phyloP scores from a whole-genome alignment of 192 early-diverging fungal genomes.

The Rhizoclosmatium sp. region DNA sequence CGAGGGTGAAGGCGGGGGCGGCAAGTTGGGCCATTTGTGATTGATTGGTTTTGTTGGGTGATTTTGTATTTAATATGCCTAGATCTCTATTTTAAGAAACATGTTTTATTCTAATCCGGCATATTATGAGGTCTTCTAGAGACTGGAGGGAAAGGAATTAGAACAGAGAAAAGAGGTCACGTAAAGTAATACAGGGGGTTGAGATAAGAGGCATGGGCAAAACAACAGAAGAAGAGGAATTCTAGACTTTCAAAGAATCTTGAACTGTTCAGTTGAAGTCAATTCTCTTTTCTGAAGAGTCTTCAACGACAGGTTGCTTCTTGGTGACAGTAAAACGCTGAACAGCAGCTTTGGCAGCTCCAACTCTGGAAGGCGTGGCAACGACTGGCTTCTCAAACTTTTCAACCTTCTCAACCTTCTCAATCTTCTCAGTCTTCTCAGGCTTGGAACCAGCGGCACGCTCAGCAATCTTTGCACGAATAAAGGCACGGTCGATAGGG shows the following conservation, averaged over 20 bases:
- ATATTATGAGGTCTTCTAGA: too few relatives aligned
- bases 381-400: background rate
- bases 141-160: background rate
- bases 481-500: constrained; percentile 21
- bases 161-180: background rate
- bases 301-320: too few relatives aligned
- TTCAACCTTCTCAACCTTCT: too few relatives aligned
- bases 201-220: too few relatives aligned
- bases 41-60: background rate
- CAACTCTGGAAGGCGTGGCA: background rate
- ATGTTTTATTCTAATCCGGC: too few relatives aligned
- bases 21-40: background rate
- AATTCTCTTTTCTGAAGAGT: too few relatives aligned
- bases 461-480: constrained; percentile 22
- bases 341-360: background rate
- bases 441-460: background rate
- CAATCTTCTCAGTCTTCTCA: too few relatives aligned
- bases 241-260: too few relatives aligned
- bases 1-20: background rate
- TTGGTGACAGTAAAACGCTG: too few relatives aligned
- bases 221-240: too few relatives aligned
- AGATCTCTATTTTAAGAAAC: background rate
- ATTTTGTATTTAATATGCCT: background rate
- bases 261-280: too few relatives aligned
- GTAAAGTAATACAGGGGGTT: background rate